A percentile compares a stretch with the other conserved stretches of the same genome.
These are phyloP conservation scores for Canavalia gladiata DNA, from an alignment of 306 rosid genomes.

Conservation along the genomic window DNA sequence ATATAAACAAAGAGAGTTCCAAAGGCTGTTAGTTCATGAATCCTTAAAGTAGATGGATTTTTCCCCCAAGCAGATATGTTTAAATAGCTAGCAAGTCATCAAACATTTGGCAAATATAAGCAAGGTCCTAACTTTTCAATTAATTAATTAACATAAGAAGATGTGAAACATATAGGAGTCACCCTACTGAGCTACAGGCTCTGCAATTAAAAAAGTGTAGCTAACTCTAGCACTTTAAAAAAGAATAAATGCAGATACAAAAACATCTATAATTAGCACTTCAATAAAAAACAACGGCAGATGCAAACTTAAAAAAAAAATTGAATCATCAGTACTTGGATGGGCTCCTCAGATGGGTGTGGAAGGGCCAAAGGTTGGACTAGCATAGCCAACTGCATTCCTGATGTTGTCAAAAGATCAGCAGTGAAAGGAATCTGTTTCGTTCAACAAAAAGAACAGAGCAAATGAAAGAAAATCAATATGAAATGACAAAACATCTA, in stretches of 20 bases:
- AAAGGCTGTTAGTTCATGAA: conserved; percentile 40
- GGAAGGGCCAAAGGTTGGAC: conserved; percentile 98
- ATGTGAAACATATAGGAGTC: no score
- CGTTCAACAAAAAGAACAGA: conserved; percentile 48
- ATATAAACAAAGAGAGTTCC: conserved; percentile 2
- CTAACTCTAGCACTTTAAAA: neutral
- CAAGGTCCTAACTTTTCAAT: neutral
- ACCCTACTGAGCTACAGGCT: no score
- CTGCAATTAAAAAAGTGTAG: no score
- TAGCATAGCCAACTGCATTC: conserved; percentile 95
- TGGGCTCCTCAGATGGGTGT: conserved; percentile 95
- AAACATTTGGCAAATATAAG: conserved; percentile 30
- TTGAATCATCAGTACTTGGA: conserved; percentile 68
- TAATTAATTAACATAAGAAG: no score
- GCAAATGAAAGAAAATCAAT: conserved; percentile 41
- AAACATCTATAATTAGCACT: conserved; percentile 39
- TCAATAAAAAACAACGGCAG: conserved; percentile 37
- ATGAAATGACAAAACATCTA: conserved; percentile 37
- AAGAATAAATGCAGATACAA: conserved; percentile 2
- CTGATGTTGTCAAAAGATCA: conserved; percentile 92
- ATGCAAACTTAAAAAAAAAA: conserved; percentile 37
- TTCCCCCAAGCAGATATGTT: conserved; percentile 17
- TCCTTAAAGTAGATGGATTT: conserved; percentile 16
- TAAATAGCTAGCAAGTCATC: conserved; percentile 40
- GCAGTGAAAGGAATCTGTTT: conserved; percentile 89